Percentiles rank a stretch among this genome's conserved stretches.
Evolutionary conservation across 2,329 filamentous ascomycete species (phyloP).

Genomic region (Cryphonectria japonica): DNA sequence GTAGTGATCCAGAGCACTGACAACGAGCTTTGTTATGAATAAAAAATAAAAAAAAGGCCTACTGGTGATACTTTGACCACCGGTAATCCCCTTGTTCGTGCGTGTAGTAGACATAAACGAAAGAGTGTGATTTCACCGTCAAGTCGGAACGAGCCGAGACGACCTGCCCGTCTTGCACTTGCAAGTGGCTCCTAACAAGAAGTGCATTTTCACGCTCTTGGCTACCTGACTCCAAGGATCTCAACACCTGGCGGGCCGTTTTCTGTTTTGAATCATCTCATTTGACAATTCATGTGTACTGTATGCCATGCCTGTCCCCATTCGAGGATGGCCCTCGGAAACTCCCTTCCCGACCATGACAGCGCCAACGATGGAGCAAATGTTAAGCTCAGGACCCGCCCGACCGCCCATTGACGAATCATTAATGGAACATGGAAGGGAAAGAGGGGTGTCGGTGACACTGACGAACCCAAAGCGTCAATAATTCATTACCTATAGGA

Average conservation of each 20-base stretch:
- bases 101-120: not conserved
- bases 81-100: not conserved
- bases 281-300: not conserved
- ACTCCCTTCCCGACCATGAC: not conserved
- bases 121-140: not conserved
- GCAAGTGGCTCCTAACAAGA: no score
- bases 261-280: no score
- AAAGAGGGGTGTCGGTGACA: not conserved
- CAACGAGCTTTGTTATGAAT: not conserved
- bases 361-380: not conserved
- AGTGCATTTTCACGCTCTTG: no score
- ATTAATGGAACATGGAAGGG: not conserved
- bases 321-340: not conserved
- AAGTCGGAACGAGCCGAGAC: not conserved
- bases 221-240: no score
- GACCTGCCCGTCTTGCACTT: not conserved
- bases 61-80: not conserved
- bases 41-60: not conserved
- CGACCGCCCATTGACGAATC: not conserved
- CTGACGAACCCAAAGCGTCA: not conserved
- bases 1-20: not conserved
- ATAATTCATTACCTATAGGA: not conserved
- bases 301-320: not conserved
- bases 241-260: no score
- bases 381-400: not conserved